phyloP scores from a whole-genome alignment of 768 basidiomycete genomes.

The Boletus huronensis region DNA sequence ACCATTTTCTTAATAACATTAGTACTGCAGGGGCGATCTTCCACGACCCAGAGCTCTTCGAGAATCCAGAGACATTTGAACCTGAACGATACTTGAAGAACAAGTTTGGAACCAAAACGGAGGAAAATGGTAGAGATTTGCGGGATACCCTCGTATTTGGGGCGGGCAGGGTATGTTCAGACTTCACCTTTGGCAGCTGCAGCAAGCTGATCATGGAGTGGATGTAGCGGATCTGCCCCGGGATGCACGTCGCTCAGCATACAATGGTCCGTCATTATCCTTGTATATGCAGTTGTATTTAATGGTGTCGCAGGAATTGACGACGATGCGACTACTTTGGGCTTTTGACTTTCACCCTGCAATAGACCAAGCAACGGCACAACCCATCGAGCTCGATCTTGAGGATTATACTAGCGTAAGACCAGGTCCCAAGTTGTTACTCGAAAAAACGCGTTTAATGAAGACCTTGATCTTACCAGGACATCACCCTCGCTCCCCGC shows the following conservation, averaged over 20 bases:
- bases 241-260: too few relatives aligned
- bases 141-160: constrained; percentile 4
- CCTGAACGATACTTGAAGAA: constrained; percentile 2
- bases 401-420: constrained; percentile 4
- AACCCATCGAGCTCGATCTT: neutral
- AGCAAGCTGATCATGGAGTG: neutral
- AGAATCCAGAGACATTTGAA: constrained; percentile 1
- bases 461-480: neutral
- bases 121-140: constrained; percentile 2
- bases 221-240: constrained; percentile 1
- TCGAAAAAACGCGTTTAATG: neutral
- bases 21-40: neutral
- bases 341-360: constrained; percentile 3
- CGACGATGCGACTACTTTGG: constrained; percentile 5
- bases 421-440: neutral
- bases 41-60: constrained; percentile 1
- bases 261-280: neutral
- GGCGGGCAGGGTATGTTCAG: neutral
- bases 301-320: neutral
- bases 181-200: neutral
- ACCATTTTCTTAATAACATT: neutral
- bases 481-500: constrained; percentile 2
- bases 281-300: neutral
- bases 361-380: neutral
- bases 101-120: constrained; percentile 2